Conservation (phyloP, 306 rosid species). For the Pyrus betulifolia region DNA sequence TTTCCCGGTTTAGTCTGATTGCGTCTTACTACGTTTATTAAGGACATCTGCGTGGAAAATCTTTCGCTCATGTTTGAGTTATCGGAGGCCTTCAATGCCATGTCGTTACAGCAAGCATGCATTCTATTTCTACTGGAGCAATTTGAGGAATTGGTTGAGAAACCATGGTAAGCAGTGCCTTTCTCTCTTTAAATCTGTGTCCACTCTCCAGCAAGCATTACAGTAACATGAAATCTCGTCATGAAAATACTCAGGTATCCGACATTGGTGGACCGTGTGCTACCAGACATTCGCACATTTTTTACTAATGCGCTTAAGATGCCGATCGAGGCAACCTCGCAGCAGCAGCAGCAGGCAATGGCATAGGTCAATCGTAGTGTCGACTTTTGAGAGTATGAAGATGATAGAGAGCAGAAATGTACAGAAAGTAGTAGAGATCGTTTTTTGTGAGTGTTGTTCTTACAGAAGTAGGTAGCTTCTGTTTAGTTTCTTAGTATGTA, state of each 20-base stretch:
- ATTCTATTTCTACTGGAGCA: slow-evolving; percentile 49
- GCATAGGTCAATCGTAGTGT: not conserved
- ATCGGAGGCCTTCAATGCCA: slow-evolving; percentile 56
- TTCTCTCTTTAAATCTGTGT: not conserved
- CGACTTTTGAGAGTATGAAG: not conserved
- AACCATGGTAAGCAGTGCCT: slow-evolving; percentile 44
- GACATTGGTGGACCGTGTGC: slow-evolving; percentile 18
- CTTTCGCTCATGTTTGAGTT: slow-evolving; percentile 37
- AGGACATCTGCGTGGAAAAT: slow-evolving; percentile 55
- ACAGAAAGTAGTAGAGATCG: slow-evolving; percentile 9
- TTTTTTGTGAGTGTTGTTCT: not conserved
- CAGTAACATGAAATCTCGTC: not conserved
- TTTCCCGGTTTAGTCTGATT: not conserved
- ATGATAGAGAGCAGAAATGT: slow-evolving; percentile 4
- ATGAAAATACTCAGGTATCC: slow-evolving; percentile 33
- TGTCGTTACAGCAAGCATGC: slow-evolving; percentile 47
- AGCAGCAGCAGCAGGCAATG: not conserved
- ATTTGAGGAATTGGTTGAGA: slow-evolving; percentile 30
- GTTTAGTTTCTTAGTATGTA: too few species aligned
- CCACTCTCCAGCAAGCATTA: not conserved
- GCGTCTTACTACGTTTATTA: not conserved
- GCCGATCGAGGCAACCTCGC: slow-evolving; percentile 4
- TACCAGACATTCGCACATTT: slow-evolving; percentile 30
- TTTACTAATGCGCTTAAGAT: slow-evolving; percentile 30
- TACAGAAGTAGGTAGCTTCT: too few species aligned